Conservation (phyloP, 192 early-diverging fungal genomes). For the Coemansia sp. region DNA sequence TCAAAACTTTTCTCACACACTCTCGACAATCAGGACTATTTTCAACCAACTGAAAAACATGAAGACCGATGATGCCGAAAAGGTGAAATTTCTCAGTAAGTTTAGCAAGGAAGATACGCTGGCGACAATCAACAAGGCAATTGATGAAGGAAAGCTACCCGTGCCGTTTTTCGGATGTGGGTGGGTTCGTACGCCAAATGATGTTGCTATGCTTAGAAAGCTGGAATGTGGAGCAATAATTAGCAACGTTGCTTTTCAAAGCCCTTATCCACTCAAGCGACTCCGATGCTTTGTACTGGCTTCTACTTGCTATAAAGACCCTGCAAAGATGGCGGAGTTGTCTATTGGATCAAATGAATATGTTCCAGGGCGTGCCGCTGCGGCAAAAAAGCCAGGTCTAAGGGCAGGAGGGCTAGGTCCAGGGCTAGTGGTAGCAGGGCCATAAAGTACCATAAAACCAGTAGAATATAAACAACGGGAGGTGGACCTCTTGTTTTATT, state of each 20-base stretch:
- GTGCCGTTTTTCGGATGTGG: background rate
- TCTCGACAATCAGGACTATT: background rate
- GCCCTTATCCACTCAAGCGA: background rate
- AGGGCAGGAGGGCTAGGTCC: background rate
- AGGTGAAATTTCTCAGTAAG: background rate
- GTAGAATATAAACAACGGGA: too few species aligned
- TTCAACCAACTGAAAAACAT: background rate
- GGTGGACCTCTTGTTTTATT: too few species aligned
- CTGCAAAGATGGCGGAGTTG: background rate
- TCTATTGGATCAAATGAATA: background rate
- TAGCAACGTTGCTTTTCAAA: background rate
- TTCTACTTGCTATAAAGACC: background rate
- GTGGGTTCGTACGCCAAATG: background rate
- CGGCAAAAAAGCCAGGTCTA: background rate
- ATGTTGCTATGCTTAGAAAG: background rate
- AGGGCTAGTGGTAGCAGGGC: too few species aligned
- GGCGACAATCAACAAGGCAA: background rate
- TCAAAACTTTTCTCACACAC: background rate
- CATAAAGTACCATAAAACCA: background rate
- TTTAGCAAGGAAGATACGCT: background rate
- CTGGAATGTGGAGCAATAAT: background rate
- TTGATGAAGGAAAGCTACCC: background rate
- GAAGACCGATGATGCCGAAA: background rate
- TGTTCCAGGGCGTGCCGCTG: background rate
- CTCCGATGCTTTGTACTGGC: background rate